These are phyloP conservation scores for Tricholoma sp. DNA, from an alignment of 768 basidiomycete genomes.

Conservation along the genomic window DNA sequence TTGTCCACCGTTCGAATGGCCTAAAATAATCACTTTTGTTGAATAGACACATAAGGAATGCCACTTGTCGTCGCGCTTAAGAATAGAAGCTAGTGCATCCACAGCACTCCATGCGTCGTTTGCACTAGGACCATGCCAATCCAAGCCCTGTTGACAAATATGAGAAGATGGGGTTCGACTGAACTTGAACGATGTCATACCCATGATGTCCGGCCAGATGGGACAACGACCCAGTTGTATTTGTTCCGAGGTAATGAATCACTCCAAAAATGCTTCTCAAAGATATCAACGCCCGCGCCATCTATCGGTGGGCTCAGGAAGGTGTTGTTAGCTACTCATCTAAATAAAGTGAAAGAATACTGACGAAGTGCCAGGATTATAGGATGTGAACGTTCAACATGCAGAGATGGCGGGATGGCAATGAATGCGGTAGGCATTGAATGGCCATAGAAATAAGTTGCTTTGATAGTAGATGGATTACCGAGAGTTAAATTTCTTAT, in stretches of 20 bases:
- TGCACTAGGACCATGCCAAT: conserved; percentile 88
- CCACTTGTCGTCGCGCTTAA: conserved; percentile 34
- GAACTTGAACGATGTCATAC: conserved; percentile 30
- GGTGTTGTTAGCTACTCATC: background rate
- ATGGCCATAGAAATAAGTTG: conserved; percentile 52
- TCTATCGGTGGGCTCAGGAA: conserved; percentile 37
- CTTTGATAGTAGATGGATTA: conserved; percentile 40
- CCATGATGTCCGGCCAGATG: conserved; percentile 84
- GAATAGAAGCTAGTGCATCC: conserved; percentile 47
- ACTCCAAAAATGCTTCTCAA: conserved; percentile 51
- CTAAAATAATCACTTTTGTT: conserved; percentile 60
- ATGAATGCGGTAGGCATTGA: conserved; percentile 55
- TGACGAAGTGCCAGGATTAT: conserved; percentile 64
- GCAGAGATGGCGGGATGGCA: conserved; percentile 49
- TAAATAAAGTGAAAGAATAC: conserved; percentile 16
- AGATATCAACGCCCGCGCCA: conserved; percentile 81
- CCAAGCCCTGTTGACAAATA: conserved; percentile 56
- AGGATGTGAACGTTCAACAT: conserved; percentile 27
- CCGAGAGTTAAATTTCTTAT: conserved; percentile 42
- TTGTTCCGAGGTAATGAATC: conserved; percentile 54
- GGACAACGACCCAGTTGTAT: conserved; percentile 72
- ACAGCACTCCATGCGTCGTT: conserved; percentile 63
- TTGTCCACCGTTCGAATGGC: conserved; percentile 93
- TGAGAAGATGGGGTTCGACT: background rate
- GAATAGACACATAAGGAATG: conserved; percentile 32